These are phyloP conservation scores for Quercus lobata DNA, from an alignment of 331 rosid genomes.

Conservation along the genomic window DNA sequence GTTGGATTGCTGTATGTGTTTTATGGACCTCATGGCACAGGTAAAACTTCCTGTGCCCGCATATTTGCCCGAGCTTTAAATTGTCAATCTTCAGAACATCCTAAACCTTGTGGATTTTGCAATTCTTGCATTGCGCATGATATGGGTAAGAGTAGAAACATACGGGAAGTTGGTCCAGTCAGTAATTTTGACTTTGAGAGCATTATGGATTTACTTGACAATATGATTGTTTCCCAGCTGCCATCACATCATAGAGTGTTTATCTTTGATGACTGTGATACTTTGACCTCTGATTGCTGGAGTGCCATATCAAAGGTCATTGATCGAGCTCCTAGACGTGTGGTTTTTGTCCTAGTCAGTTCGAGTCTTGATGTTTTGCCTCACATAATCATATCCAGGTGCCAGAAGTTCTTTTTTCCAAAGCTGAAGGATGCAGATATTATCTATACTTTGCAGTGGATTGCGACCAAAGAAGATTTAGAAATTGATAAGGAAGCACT, in stretches of 20 bases:
- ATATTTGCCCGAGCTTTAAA: constrained; percentile 90
- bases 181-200: constrained; percentile 77
- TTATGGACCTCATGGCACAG: constrained; percentile 98
- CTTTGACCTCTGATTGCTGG: constrained; percentile 75
- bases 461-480: constrained; percentile 72
- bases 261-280: constrained; percentile 87
- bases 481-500: constrained; percentile 93
- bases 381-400: constrained; percentile 93
- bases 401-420: constrained; percentile 91
- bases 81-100: constrained; percentile 76
- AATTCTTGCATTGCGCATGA: constrained; percentile 76
- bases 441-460: constrained; percentile 68
- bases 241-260: constrained; percentile 75
- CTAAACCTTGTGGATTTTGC: constrained; percentile 91
- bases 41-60: constrained; percentile 94
- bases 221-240: constrained; percentile 61
- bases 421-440: constrained; percentile 89
- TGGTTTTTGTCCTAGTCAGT: constrained; percentile 93
- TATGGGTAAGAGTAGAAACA: constrained; percentile 70
- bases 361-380: constrained; percentile 94
- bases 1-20: constrained; percentile 90
- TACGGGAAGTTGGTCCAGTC: constrained; percentile 87
- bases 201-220: constrained; percentile 75
- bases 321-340: constrained; percentile 88
- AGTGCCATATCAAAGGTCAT: constrained; percentile 87